Conservation (phyloP, 1,139 yeast species). For the Geotrichum bryndzae region DNA sequence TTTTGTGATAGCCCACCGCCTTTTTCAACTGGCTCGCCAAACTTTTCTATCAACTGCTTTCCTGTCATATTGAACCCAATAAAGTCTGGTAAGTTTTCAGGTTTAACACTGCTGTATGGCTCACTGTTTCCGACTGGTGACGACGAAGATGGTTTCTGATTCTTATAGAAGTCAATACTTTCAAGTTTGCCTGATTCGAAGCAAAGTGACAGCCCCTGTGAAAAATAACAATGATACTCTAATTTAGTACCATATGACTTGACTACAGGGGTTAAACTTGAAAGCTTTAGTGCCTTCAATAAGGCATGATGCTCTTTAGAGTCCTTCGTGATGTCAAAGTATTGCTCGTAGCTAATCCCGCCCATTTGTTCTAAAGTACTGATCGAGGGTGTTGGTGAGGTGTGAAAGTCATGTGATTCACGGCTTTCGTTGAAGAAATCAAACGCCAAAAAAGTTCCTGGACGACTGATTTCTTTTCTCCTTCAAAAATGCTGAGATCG, state of each 20-base stretch:
- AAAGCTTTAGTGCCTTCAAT: not conserved
- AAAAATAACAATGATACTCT: slow-evolving; percentile 25
- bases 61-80: slow-evolving; percentile 22
- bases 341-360: not conserved
- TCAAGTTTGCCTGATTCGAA: slow-evolving; percentile 20
- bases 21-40: slow-evolving; percentile 30
- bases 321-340: not conserved
- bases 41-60: slow-evolving; percentile 24
- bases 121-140: not conserved
- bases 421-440: not conserved
- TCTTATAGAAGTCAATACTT: slow-evolving; percentile 27
- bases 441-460: not conserved
- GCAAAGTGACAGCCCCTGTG: slow-evolving; percentile 24
- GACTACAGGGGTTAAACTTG: not conserved
- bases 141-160: not conserved
- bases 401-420: not conserved
- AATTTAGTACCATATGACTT: slow-evolving; percentile 11
- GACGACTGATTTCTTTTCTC: not conserved
- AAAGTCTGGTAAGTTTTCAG: slow-evolving; percentile 18
- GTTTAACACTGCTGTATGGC: slow-evolving; percentile 17
- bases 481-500: not conserved
- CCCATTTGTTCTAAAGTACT: not conserved
- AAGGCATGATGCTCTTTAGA: not conserved
- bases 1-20: slow-evolving; percentile 25
- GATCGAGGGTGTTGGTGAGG: not conserved